Conservation (phyloP, 805 yeast species). For the Kluyveromyces aestuarii region DNA sequence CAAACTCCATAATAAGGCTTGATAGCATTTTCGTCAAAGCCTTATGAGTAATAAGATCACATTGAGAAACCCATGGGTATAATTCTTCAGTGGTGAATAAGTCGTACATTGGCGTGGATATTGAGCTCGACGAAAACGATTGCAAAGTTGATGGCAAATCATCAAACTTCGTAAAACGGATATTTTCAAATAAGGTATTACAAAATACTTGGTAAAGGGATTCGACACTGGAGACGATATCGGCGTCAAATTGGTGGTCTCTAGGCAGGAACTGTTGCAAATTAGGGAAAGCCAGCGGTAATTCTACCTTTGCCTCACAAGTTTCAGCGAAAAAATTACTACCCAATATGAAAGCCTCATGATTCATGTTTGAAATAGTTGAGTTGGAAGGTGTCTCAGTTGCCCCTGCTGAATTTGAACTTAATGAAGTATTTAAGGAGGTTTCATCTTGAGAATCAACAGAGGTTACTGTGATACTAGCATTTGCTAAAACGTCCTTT, state of each 20-base stretch:
- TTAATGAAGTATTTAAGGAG: neutral
- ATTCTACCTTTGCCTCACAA: conserved; percentile 13
- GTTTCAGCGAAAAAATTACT: conserved; percentile 12
- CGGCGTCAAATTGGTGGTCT: conserved; percentile 36
- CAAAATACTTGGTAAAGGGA: conserved; percentile 59
- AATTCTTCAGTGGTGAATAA: conserved; percentile 42
- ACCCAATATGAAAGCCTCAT: neutral
- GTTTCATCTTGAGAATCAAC: neutral
- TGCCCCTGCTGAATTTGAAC: neutral
- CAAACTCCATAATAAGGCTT: conserved; percentile 45
- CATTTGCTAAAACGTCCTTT: neutral
- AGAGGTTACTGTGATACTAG: neutral
- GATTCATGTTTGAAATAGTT: neutral
- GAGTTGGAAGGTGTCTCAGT: neutral
- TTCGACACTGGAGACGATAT: conserved; percentile 52
- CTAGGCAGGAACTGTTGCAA: conserved; percentile 28
- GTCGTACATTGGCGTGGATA: conserved; percentile 56
- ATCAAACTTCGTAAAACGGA: conserved; percentile 59
- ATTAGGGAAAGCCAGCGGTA: conserved; percentile 35
- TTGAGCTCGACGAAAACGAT: conserved; percentile 41
- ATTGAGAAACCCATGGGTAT: conserved; percentile 54
- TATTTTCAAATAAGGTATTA: conserved; percentile 50
- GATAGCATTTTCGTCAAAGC: conserved; percentile 50
- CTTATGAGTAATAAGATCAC: conserved; percentile 56
- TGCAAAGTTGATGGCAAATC: conserved; percentile 46